These are phyloP conservation scores for Tulasnella sp. DNA, from an alignment of 768 basidiomycete species.

Conservation along the genomic window DNA sequence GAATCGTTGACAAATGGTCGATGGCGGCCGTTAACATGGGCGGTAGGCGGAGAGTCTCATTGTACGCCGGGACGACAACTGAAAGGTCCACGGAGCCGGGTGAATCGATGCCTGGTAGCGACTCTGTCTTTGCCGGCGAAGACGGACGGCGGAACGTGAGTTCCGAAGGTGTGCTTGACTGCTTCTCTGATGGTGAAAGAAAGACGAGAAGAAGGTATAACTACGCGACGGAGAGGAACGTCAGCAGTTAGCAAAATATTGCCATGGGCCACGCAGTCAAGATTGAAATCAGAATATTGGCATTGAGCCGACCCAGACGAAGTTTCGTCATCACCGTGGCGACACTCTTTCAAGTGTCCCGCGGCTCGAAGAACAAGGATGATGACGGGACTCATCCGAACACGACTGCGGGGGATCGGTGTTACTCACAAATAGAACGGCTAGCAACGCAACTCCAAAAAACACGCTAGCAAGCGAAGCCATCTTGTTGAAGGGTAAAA, in stretches of 20 bases:
- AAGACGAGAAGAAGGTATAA: constrained; percentile 60
- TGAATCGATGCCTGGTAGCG: constrained; percentile 46
- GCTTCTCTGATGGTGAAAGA: constrained; percentile 67
- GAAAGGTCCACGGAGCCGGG: constrained; percentile 59
- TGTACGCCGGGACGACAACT: constrained; percentile 86
- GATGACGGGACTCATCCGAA: constrained; percentile 32
- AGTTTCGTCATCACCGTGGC: constrained; percentile 59
- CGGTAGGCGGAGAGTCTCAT: constrained; percentile 77
- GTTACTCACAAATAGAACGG: constrained; percentile 1
- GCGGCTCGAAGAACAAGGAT: constrained; percentile 91
- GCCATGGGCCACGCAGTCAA: background rate
- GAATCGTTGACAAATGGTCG: constrained; percentile 43
- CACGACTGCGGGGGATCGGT: background rate
- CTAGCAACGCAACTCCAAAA: background rate
- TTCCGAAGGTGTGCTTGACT: constrained; percentile 38
- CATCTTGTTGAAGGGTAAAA: background rate
- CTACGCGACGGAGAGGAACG: constrained; percentile 33
- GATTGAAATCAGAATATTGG: constrained; percentile 14
- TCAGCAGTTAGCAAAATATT: constrained; percentile 13
- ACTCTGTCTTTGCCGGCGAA: constrained; percentile 47
- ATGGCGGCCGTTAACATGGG: constrained; percentile 74
- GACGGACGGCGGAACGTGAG: constrained; percentile 46
- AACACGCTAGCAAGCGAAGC: background rate
- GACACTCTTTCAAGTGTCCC: constrained; percentile 43
- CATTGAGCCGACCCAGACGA: constrained; percentile 42